Evolutionary conservation across 2,329 filamentous ascomycete genomes (phyloP), one percentile per base, ranked within the genome.

Genomic region (Endocalyx cinctus): DNA sequence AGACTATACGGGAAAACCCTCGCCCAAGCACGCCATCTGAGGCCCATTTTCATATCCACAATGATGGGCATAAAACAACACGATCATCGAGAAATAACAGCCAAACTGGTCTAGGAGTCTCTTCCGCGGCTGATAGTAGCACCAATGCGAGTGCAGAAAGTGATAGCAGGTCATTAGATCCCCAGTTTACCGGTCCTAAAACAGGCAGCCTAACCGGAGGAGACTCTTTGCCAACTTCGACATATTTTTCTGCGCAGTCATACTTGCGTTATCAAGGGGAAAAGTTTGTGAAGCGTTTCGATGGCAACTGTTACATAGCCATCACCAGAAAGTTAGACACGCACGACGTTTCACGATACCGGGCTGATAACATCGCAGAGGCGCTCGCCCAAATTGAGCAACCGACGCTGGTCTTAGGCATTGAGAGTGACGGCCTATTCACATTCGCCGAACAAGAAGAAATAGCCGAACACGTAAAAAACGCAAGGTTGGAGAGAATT

Each of bases 291-390:
- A 88, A 86, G 60, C 84, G 92, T 8, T 98, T 97, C 59, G 92
- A 98, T 61, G 87, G 88, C 52, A 98, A 98, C 60, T 98, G 92
- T 66, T 98, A 98, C 66, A 97, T 98, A 48, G 89, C 92, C 47
- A 96, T 98, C 62, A 97, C 92, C 5, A 84, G 92, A 52, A 98
- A 98, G 63, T 77, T 98, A 12, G 92, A 98, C 58, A 97, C 92
- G 0, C 92, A 98, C 60, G 92, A 98, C 57, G 79, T 98, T 17
- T 94, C 88, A 11, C 78, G 89, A 26, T 77, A 82, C 54, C 82
- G 90, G 5, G 65, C 78, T n/a, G 49, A 64, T 25, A 69, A 74
- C 17, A 79, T 94, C 19, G 72, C 76, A 17, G 79, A 87, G 38
- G 90, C 90, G 0, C 70, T 98, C 4, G 77, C 76, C 1, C 64